phyloP scores from a whole-genome alignment of 345 rosid species.

The Citrus trifoliata region DNA sequence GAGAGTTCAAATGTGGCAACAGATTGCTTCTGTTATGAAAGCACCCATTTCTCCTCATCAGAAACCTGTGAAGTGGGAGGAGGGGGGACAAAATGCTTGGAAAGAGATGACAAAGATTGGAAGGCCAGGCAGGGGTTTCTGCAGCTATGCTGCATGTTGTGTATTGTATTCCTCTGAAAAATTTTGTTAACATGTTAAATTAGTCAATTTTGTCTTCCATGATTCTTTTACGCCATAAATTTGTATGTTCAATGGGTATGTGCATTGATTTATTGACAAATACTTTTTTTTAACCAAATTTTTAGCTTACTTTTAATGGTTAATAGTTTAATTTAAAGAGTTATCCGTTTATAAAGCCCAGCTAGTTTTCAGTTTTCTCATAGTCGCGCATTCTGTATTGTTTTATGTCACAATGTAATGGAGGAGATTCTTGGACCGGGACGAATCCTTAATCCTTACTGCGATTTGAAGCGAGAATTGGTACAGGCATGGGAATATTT shows the following conservation, averaged over 20 bases:
- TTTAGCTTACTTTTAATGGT: neutral
- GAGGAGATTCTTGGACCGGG: neutral
- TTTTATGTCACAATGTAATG: neutral
- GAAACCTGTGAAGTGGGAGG: neutral
- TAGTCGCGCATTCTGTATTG: neutral
- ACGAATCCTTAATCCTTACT: neutral
- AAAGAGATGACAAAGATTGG: neutral
- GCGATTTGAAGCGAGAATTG: neutral
- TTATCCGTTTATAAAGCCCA: too few relatives aligned
- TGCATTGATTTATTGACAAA: neutral
- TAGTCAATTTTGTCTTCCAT: neutral
- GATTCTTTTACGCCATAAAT: neutral
- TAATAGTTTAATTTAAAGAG: neutral
- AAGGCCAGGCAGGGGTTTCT: neutral
- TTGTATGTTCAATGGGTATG: neutral
- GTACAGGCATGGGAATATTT: neutral
- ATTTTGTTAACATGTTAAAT: conserved; percentile 21
- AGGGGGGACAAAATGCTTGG: neutral
- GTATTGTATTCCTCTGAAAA: conserved; percentile 27
- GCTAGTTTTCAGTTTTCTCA: too few relatives aligned
- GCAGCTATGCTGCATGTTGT: conserved; percentile 19
- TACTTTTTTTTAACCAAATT: neutral
- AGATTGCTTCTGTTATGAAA: neutral
- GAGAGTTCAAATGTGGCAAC: neutral
- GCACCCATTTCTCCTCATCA: neutral